Evolutionary conservation across 805 yeast genomes (phyloP), one percentile per base, ranked within the genome.

Genomic region (Metschnikowia gelsemii): DNA sequence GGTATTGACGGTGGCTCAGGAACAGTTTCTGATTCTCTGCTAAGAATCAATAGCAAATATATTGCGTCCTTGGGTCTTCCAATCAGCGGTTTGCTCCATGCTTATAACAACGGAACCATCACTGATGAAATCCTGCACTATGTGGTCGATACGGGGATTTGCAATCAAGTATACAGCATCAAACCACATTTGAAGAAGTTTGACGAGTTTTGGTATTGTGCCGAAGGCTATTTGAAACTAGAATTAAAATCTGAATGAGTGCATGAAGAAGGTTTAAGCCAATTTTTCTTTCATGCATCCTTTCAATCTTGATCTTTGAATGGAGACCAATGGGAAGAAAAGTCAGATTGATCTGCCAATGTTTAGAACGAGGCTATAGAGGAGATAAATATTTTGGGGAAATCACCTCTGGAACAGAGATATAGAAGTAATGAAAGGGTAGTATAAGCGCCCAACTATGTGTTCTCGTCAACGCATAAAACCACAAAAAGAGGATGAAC

Each of bases 1-100:
- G 96, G 96, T 4, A 67, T 84, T 29, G 95, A 87, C 55, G 82
- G 89, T 6, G 87, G 93, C 4, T 78, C 95, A 0, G 97, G 96
- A 6, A 67, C 63, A 19, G 57, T 58, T 7, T 57, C 51, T 50
- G 66, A 57, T 34, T 51, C 55, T 6, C 49, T 59, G 20, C 50
- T 66, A 9, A 58, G 64, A 5, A 55, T 82, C 8, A 61, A 67
- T 9, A 66, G 84, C 42, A 74, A 73, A 44, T 80, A 81, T 64
- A 73, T 87, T 26, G 74, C 82, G 3, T 81, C 90, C 25, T 64
- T 82, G 53, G 95, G 93, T 2, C 64, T 88, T 48, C 95, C 95
- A 2, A 60, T 85, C 33, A 73, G 77, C 16, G 84, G 89, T 0
- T 53, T 84, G 19, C 55, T 76, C 12, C 78, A 78, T 49, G 79